Conservation (phyloP, 148 eudicot genomes). For the Tetragonia tetragonoides region DNA sequence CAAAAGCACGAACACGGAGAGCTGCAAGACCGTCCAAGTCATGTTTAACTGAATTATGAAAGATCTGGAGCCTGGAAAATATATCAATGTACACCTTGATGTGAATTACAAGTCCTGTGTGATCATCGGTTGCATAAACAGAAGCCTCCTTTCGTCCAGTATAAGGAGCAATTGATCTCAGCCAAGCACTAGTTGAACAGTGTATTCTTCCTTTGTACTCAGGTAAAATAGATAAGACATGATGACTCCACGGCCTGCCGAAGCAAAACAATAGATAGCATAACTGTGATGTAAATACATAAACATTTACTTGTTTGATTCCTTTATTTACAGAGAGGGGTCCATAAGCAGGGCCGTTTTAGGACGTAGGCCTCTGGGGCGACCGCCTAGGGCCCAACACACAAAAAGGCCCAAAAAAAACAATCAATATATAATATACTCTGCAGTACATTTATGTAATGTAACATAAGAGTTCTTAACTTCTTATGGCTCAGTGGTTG, state of each 20-base stretch:
- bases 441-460: no score
- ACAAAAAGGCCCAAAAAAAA: background rate
- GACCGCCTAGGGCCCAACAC: no score
- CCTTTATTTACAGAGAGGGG: background rate
- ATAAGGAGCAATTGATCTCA: slow-evolving; percentile 81
- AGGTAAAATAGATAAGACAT: slow-evolving; percentile 74
- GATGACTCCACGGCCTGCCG: slow-evolving; percentile 96
- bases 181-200: slow-evolving; percentile 88
- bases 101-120: slow-evolving; percentile 70
- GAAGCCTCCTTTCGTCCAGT: slow-evolving; percentile 89
- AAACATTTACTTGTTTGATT: background rate
- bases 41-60: slow-evolving; percentile 84
- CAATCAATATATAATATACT: no score
- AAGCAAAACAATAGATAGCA: slow-evolving; percentile 17
- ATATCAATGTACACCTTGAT: slow-evolving; percentile 87
- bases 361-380: background rate
- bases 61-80: slow-evolving; percentile 80
- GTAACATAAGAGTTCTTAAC: no score
- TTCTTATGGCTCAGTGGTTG: no score
- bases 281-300: background rate
- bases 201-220: slow-evolving; percentile 68
- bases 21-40: slow-evolving; percentile 92
- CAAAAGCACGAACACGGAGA: slow-evolving; percentile 87
- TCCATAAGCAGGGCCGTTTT: no score
- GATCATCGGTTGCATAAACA: slow-evolving; percentile 81